Base-by-base conservation (phyloP, 1,284 basidiomycete genomes). In the Flammula alnicola region DNA sequence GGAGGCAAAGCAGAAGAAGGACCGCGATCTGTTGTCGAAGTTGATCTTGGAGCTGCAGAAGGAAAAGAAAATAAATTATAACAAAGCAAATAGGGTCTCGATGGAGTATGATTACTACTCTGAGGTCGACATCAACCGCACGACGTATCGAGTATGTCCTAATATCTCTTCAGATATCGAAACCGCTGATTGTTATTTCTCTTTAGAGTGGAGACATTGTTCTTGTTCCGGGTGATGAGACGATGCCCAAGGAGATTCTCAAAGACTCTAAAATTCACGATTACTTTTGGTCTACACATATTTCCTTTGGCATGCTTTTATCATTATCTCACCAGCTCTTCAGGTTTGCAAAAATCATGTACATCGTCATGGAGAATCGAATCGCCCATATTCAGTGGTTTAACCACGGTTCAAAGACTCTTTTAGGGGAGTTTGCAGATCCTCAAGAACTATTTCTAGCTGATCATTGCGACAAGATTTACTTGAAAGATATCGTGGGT, bases 321-420 rank as follows among this genome's bases (percentile, higher is more conserved):
- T 22, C 11, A 1, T 12, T 11, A 30, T 19, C 32, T 56, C n/a
- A 26, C 22, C 6, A 35, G 49, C 10, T 27, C 14, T 49, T 39
- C 47, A 90, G 88, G 86, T 87, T 90, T 63, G 86, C 73, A 0
- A 73, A 72, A 55, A 81, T 91, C 20, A 59, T 84, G 0, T 77
- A 72, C 44, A 76, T 88, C 42, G 64, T 77, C 17, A 62, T 65
- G 19, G 70, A 76, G 26, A 47, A 67, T 1, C 62, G 74, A 46
- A 64, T 55, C 1, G 74, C 77, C 0, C 88, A 91, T 64, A 64
- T 87, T 4, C 84, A 82, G 32, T 91, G 86, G 86, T 79, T 85
- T 25, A 76, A 86, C 41, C 87, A 89, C 58, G 77, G 80, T 0
- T 78, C 79, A 0, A 75, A 79, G 50, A 84, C 81, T 0, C 63